A percentile compares a stretch with the other conserved stretches of the same genome.
phyloP scores from a whole-genome alignment of 306 rosid species.

The Hippophae tibetana region DNA sequence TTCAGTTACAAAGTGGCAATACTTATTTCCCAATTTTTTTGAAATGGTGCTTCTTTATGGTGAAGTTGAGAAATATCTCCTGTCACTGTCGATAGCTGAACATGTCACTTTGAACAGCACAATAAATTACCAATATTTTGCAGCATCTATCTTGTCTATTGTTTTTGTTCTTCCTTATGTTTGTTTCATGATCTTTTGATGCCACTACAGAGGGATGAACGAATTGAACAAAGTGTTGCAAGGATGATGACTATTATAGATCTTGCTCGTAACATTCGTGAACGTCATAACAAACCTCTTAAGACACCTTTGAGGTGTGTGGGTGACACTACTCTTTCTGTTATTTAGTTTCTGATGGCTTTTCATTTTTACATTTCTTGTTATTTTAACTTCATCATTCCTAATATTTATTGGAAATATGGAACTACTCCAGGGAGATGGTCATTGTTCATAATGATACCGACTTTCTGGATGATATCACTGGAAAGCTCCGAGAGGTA shows the following conservation, averaged over 20 bases:
- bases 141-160: neutral
- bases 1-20: too few species aligned
- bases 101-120: neutral
- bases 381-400: conserved; percentile 5
- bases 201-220: conserved; percentile 52
- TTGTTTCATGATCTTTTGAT: conserved; percentile 12
- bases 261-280: conserved; percentile 92
- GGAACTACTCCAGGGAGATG: conserved; percentile 63
- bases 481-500: conserved; percentile 89
- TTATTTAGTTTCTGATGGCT: neutral
- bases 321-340: neutral
- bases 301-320: conserved; percentile 82
- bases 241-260: conserved; percentile 93
- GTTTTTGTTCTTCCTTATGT: neutral
- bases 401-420: neutral
- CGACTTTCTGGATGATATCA: conserved; percentile 78
- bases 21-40: too few species aligned
- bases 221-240: conserved; percentile 83
- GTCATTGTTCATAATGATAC: conserved; percentile 86
- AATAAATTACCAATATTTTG: neutral
- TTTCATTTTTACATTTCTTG: neutral
- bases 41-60: too few species aligned
- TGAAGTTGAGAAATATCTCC: neutral
- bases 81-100: neutral
- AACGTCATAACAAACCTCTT: conserved; percentile 89